Percentiles rank a stretch among this genome's conserved stretches.
Conservation (phyloP, 805 yeast genomes). For the Metschnikowia shivogae region DNA sequence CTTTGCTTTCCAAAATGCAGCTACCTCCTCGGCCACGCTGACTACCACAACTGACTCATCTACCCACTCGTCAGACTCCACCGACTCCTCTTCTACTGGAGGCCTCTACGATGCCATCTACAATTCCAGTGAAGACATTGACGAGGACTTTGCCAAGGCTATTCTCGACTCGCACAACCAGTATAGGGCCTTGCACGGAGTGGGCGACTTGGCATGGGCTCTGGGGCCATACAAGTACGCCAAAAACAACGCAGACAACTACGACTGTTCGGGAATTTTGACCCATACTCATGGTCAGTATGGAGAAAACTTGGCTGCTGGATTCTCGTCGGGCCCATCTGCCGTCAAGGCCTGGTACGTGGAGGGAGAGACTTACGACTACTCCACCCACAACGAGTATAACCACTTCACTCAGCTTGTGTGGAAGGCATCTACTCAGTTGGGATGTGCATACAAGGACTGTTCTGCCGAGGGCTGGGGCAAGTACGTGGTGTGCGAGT, state of each 20-base stretch:
- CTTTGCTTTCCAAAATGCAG: neutral
- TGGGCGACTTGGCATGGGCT: constrained; percentile 29
- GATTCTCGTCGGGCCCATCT: constrained; percentile 25
- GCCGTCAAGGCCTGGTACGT: constrained; percentile 40
- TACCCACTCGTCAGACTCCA: constrained; percentile 1
- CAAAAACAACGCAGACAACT: constrained; percentile 29
- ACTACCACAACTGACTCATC: neutral
- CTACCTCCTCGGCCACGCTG: neutral
- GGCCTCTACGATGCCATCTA: constrained; percentile 18
- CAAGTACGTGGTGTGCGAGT: constrained; percentile 30
- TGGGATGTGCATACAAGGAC: constrained; percentile 33
- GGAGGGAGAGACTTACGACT: constrained; percentile 31
- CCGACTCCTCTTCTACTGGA: constrained; percentile 7
- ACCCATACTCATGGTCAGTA: constrained; percentile 36
- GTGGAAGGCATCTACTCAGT: constrained; percentile 27
- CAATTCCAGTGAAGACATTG: constrained; percentile 21
- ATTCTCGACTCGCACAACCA: constrained; percentile 33
- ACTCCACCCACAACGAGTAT: constrained; percentile 22
- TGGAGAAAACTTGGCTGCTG: constrained; percentile 42
- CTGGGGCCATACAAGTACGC: constrained; percentile 31
- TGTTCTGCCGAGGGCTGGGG: constrained; percentile 31
- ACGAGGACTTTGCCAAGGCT: constrained; percentile 25
- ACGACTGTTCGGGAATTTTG: constrained; percentile 36
- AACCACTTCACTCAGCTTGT: constrained; percentile 32
- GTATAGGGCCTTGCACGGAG: constrained; percentile 30